A percentile compares a stretch with the other conserved stretches of the same genome.
phyloP scores from a whole-genome alignment of 2,329 filamentous ascomycete genomes.

The Epichloe bromicola region DNA sequence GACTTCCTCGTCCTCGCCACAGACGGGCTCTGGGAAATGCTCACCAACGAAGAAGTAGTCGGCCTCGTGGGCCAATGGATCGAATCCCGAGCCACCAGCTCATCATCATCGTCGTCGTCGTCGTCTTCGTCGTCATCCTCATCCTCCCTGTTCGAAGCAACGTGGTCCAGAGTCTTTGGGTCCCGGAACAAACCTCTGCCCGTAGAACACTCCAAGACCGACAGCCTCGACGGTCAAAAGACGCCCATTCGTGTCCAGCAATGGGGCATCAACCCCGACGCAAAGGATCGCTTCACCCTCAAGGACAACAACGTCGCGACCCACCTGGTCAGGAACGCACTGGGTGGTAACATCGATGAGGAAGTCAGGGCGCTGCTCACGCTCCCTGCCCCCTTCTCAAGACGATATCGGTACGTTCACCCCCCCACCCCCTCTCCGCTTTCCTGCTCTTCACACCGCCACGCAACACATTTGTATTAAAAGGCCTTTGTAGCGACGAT shows the following conservation, averaged over 20 bases:
- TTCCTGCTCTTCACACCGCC: not conserved
- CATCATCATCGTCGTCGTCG: not conserved
- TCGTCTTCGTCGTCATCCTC: constrained; percentile 10
- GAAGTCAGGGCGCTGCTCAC: constrained; percentile 88
- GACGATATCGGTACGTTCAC: constrained; percentile 64
- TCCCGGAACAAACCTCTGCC: constrained; percentile 46
- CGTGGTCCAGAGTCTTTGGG: constrained; percentile 54
- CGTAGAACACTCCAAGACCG: constrained; percentile 50
- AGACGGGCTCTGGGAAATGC: constrained; percentile 97
- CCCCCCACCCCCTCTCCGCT: not conserved
- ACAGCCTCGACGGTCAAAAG: constrained; percentile 55
- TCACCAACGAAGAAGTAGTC: constrained; percentile 95
- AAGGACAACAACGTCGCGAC: constrained; percentile 95
- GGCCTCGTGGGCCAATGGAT: constrained; percentile 96
- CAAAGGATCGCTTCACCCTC: constrained; percentile 76
- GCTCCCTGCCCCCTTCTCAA: constrained; percentile 77
- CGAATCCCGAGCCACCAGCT: constrained; percentile 51
- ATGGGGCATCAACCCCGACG: constrained; percentile 68
- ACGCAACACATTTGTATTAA: not conserved
- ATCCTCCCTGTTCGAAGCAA: constrained; percentile 57
- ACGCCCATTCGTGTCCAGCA: constrained; percentile 81
- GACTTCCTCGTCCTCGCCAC: constrained; percentile 96
- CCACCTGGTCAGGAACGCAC: constrained; percentile 85
- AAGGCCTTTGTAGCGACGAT: constrained; percentile 53
- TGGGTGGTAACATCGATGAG: constrained; percentile 86